Evolutionary conservation across 495 filamentous ascomycete genomes (phyloP), one percentile per base, ranked within the genome.

Genomic region (Xanthoparmelia taractica): DNA sequence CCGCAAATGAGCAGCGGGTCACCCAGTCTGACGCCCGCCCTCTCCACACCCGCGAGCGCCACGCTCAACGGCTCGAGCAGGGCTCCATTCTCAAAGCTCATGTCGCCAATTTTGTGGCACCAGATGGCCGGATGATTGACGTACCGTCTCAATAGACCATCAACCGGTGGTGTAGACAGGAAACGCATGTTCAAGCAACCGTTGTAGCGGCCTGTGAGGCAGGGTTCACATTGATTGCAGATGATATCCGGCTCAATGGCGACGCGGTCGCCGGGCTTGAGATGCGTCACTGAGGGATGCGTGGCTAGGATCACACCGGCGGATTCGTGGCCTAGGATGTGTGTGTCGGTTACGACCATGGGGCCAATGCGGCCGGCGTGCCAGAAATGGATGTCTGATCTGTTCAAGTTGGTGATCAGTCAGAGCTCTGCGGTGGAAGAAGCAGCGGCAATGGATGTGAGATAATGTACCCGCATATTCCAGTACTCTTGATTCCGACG

Each of bases 31-130:
- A 96, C 79, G 36, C 72, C 79, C 0, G 85, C 88, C 70, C 88
- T 85, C 63, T 84, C 80, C 23, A 84, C 80, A 34, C 92, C 85
- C 72, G 96, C 92, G 50, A 97, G 88, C 3, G 86, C 92, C 12
- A 97, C 91, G 60, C 83, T 80, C 10, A 95, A 77, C 6, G 92
- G 92, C 79, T 96, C 92, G 63, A 95, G 82, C 33, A 96, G 76
- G 10, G 88, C 90, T n/a, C 89, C 92, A 72, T 96, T 90, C 70
- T 92, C 85, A 18, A 91, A 77, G 0, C 79, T 80, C 37, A 94
- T 82, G 63, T 77, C 69, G 2, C 80, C 79, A 3, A 97, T 81
- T 75, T 86, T 86, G 71, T 92, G 91, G 76, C 87, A 91, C 71
- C 91, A 92, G 70, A 95, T 90, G 55, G 83, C 85, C 1, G 91